Base-by-base conservation (phyloP, 768 basidiomycete species). In the Pleurotus giganteus region DNA sequence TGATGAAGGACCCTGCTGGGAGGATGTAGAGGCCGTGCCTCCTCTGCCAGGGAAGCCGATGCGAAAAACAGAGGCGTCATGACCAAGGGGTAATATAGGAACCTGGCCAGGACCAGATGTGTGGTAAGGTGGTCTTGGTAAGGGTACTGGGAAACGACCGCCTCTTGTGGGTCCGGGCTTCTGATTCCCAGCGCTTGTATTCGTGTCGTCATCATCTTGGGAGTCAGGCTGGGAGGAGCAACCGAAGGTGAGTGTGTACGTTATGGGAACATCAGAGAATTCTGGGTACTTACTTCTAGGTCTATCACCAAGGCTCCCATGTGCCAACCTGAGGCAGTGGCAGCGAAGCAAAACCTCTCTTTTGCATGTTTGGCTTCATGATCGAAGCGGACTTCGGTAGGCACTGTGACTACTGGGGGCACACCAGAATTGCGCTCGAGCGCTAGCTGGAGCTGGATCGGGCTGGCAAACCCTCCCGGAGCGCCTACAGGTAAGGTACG, bases 251-350 rank as follows among this genome's bases (percentile, higher is more conserved):
- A 41, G 39, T 41, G 34, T n/a, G 28, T 31, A 32, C 29, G 26
- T 52, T 43, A 55, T 36, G 29, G 23, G 13, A 53, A 36, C 55
- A 60, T 55, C 32, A 52, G 17, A 13, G 31, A 54, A 13, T 11
- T 54, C n/a, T 19, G 39, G 57, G 47, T 26, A 63, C 76, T 57
- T 55, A 89, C 90, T 74, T 92, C 85, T 24, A 93, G 73, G 65
- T 93, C 90, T 36, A 96, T 86, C 2, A 91, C 90, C 44, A 98
- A 73, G 1, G 93, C 92, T 6, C 93, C 94, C 54, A 82, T 89
- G 63, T 98, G 95, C 94, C 94, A 96, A 8, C 95, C 95, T 0
- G 84, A 80, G 2, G 94, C 91, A 4, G 91, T 81, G 4, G 86
- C 84, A 1, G 81, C 81, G 60, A 96, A 89, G 61, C 90, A 92